Conservation (phyloP, 1,284 basidiomycete species). For the Taiwanofungus camphoratus region DNA sequence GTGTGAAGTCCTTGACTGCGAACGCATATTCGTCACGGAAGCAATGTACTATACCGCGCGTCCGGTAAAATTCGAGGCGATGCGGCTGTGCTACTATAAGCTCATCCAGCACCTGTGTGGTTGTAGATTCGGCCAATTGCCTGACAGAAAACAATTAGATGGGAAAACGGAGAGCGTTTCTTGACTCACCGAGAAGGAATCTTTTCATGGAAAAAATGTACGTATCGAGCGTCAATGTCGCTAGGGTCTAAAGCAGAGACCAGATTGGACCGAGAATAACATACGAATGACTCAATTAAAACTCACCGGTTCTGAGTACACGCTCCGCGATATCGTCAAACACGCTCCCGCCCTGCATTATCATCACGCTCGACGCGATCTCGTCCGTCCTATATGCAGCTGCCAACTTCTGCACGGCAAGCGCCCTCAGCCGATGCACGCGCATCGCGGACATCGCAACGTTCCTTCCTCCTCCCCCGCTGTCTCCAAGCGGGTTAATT, state of each 20-base stretch:
- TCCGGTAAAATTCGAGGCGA: constrained; percentile 73
- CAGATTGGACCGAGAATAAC: background rate
- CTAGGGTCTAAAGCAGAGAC: constrained; percentile 50
- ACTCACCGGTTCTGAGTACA: constrained; percentile 68
- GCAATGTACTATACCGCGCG: constrained; percentile 76
- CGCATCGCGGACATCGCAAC: constrained; percentile 78
- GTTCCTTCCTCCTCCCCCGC: constrained; percentile 53
- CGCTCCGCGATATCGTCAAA: constrained; percentile 82
- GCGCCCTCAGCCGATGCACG: constrained; percentile 64
- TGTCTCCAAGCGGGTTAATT: constrained; percentile 45
- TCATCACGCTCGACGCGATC: constrained; percentile 83
- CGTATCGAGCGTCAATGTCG: constrained; percentile 75
- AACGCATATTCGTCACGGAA: constrained; percentile 75
- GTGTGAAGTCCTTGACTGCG: constrained; percentile 72
- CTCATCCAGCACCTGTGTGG: constrained; percentile 65
- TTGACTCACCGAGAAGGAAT: constrained; percentile 72
- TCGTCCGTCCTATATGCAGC: constrained; percentile 78
- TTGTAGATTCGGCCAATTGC: constrained; percentile 76
- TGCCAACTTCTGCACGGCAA: constrained; percentile 79
- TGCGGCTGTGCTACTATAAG: constrained; percentile 68
- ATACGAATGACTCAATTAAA: background rate
- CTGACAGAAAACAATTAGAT: constrained; percentile 31
- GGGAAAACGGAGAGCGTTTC: background rate
- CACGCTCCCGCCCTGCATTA: constrained; percentile 85
- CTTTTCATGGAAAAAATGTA: constrained; percentile 87